A percentile compares a stretch with the other conserved stretches of the same genome.
These are phyloP conservation scores for Syncephalastrum sp. DNA, from an alignment of 371 early-diverging fungal genomes.

Conservation along the genomic window DNA sequence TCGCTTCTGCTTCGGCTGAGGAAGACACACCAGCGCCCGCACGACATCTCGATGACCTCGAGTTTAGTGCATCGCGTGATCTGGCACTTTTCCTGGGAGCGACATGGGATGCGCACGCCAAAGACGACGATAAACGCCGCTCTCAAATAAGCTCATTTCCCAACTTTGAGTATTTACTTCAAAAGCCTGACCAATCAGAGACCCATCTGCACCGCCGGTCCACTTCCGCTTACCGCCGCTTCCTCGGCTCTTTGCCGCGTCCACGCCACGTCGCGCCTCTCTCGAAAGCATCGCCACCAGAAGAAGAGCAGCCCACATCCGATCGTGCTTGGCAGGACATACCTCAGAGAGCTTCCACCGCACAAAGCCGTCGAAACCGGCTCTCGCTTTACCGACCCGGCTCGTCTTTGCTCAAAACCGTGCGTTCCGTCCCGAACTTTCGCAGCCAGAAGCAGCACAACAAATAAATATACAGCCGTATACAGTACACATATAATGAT, in stretches of 20 bases:
- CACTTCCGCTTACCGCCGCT: too few species aligned
- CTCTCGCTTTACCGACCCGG: slow-evolving; percentile 9
- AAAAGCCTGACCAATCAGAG: too few species aligned
- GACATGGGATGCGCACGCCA: too few species aligned
- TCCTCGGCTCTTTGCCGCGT: too few species aligned
- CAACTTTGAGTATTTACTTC: slow-evolving; percentile 8
- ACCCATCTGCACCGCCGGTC: too few species aligned
- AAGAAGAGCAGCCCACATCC: slow-evolving; percentile 1
- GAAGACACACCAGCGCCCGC: not conserved
- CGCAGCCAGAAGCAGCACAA: too few species aligned
- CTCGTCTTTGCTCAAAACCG: slow-evolving; percentile 5
- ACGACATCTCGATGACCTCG: slow-evolving; percentile 9
- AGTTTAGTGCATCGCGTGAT: slow-evolving; percentile 11
- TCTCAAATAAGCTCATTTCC: slow-evolving; percentile 2
- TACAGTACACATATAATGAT: too few species aligned
- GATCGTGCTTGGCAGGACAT: not conserved
- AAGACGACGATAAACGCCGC: not conserved
- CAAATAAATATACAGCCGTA: too few species aligned
- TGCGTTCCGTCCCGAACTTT: slow-evolving; percentile 10
- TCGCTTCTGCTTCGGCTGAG: slow-evolving; percentile 7
- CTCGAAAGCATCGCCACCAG: not conserved
- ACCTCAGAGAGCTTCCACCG: not conserved
- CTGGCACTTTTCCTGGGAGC: slow-evolving; percentile 4
- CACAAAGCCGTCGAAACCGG: slow-evolving; percentile 3
- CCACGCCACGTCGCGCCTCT: too few species aligned